These are phyloP conservation scores for Cardiospermum halicacabum DNA, from an alignment of 345 rosid species.

Conservation along the genomic window DNA sequence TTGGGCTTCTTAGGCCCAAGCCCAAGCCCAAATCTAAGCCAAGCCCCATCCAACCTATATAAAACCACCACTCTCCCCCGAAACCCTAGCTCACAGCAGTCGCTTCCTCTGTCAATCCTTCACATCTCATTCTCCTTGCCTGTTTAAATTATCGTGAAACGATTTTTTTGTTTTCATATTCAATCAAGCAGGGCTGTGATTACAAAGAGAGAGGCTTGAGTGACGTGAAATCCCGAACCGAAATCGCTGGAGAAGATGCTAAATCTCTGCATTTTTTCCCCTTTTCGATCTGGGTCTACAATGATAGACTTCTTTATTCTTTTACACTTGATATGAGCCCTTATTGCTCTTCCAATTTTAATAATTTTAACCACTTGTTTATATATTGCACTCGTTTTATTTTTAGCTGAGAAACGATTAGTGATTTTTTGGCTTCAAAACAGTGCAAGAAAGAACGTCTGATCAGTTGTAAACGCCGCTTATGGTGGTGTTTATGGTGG, in stretches of 20 bases:
- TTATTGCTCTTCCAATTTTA: not conserved
- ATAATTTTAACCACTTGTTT: not conserved
- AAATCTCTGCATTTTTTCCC: not conserved
- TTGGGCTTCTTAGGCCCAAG: too few relatives aligned
- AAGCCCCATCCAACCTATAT: too few relatives aligned
- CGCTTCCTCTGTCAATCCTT: too few relatives aligned
- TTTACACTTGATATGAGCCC: conserved; percentile 65
- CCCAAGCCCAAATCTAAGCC: too few relatives aligned
- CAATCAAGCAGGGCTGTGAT: conserved; percentile 37
- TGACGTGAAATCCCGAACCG: conserved; percentile 23
- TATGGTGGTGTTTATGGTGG: too few relatives aligned
- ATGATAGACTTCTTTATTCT: conserved; percentile 26
- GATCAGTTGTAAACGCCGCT: too few relatives aligned
- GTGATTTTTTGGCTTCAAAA: conserved; percentile 18
- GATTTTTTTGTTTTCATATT: not conserved
- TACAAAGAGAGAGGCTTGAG: conserved; percentile 61
- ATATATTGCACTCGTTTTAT: conserved; percentile 24
- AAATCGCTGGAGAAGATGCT: not conserved
- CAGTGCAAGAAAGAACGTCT: conserved; percentile 40
- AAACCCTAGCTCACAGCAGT: too few relatives aligned
- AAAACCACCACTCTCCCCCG: too few relatives aligned
- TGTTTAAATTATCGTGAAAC: not conserved
- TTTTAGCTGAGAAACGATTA: conserved; percentile 14
- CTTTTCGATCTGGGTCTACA: conserved; percentile 21
- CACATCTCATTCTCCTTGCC: too few relatives aligned